Conservation (phyloP, 2,329 filamentous ascomycete genomes). For the Penicillium sclerotigenum region DNA sequence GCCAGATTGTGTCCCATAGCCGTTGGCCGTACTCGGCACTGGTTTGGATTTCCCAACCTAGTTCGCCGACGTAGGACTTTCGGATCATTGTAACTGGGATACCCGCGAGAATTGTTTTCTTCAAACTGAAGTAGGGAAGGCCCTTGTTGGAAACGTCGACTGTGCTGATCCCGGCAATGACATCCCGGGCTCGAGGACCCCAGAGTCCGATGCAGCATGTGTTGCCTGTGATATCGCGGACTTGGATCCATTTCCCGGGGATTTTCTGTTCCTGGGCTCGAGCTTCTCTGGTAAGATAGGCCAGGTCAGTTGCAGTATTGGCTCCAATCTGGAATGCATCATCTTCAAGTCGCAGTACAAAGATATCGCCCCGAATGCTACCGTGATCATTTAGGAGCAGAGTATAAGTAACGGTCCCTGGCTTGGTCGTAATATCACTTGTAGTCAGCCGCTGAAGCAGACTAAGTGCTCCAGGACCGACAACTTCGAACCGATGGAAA, state of each 20-base stretch:
- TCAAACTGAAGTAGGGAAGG: slow-evolving; percentile 52
- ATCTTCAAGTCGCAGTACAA: slow-evolving; percentile 52
- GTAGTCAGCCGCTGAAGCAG: slow-evolving; percentile 52
- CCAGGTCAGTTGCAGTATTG: slow-evolving; percentile 55
- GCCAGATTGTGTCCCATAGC: slow-evolving; percentile 58
- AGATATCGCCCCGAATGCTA: slow-evolving; percentile 57
- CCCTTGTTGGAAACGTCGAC: slow-evolving; percentile 32
- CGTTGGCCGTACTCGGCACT: slow-evolving; percentile 57
- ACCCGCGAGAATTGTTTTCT: slow-evolving; percentile 50
- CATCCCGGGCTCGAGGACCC: slow-evolving; percentile 56
- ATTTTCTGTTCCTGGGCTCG: slow-evolving; percentile 44
- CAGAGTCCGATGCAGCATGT: slow-evolving; percentile 63
- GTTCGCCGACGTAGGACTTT: slow-evolving; percentile 60
- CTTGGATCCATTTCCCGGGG: slow-evolving; percentile 44
- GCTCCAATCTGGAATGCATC: slow-evolving; percentile 52
- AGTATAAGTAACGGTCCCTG: slow-evolving; percentile 55
- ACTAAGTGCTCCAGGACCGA: slow-evolving; percentile 55
- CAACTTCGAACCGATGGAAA: slow-evolving; percentile 56
- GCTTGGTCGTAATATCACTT: slow-evolving; percentile 40
- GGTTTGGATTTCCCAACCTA: slow-evolving; percentile 62
- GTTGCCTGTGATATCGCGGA: slow-evolving; percentile 58
- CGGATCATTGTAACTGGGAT: slow-evolving; percentile 57
- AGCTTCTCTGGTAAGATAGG: slow-evolving; percentile 55
- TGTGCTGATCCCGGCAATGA: slow-evolving; percentile 44
- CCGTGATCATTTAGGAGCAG: slow-evolving; percentile 55